Evolutionary conservation across 805 yeast genomes (phyloP), one percentile per base, ranked within the genome.

Genomic region (Starmerella sirachaensis): DNA sequence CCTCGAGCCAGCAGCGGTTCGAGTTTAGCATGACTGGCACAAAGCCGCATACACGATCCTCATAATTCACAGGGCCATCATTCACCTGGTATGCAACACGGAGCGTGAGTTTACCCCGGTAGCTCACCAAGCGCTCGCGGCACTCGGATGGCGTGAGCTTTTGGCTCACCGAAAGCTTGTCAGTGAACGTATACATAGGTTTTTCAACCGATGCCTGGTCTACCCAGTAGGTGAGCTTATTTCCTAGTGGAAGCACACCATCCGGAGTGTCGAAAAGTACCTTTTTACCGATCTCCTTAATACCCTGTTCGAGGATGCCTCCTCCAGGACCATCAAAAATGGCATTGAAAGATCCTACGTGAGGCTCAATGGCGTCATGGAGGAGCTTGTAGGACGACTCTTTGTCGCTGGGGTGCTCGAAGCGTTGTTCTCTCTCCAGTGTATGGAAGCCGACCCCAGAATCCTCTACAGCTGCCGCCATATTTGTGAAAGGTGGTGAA

Each of bases 261-360:
- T 78, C 84, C 42, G 65, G 71, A 20, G 85, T 75, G 59, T 91
- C 98, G 56, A 83, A 88, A 10, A 84, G 76, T 13, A 85, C 75
- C 54, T 78, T 82, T 42, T 72, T 62, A 8, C 97, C 98, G 43
- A 91, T 84, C 55, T 91, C 97, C 52, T 78, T 69, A 32, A 79
- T 93, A 2, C 81, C 96, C 35, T 78, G 63, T 57, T 86, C 84
- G 43, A 91, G 66, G 18, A 91, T 60, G 5, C 95, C 95, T 32
- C 88, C 93, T 30, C 68, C 76, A 18, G 81, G 74, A 30, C 94
- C 94, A 41, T 82, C 93, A 18, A 94, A 81, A 40, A 91, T 66
- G 5, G 96, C 96, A 66, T 91, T 80, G 68, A 91, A 91, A 1
- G 97, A 88, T 7, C 94, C 96, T 39, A 91, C 72, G 58, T 91